Evolutionary conservation across 2,329 filamentous ascomycete species (phyloP), one percentile per base, ranked within the genome.

Genomic region (Colletotrichum nymphaeae): DNA sequence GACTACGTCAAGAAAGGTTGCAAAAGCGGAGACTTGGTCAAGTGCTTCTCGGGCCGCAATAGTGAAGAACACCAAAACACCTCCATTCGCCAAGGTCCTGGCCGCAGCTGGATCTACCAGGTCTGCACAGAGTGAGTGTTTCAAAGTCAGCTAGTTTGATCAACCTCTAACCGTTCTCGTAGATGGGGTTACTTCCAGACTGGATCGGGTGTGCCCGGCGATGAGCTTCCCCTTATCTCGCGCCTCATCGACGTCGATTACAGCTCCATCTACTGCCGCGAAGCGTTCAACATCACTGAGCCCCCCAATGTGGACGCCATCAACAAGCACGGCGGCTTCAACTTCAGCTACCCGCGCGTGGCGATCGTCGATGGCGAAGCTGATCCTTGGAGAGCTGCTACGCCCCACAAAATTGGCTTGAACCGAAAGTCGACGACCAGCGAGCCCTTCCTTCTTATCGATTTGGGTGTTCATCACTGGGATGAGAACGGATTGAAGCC

Each of bases 141-240:
- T 46, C 28, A 42, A 4, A 37, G 4, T 52, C 28, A 12, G 16
- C 16, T n/a, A 12, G 5, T 35, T 28, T 4, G 1, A 16, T 3
- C 8, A 11, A 4, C n/a, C 12, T 52, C 76, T 77, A 67, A 78
- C 65, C 63, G 5, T 76, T 60, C 70, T 72, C 22, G 59, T 16
- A 89, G 90, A 87, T 97, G 93, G 94, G 94, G 94, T 11, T 97
- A 90, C 82, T 90, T 95, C 63, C 89, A 92, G 76, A 94, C 93
- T 0, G 94, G 94, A 60, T 92, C 90, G 5, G 90, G 91, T 30
- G 91, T 92, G 0, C 94, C 94, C 0, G 77, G 84, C 0, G 84
- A 89, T 71, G 87, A 91, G 67, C 87, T 92, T 1, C 92, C 94
- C 0, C 81, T 97, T 6, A 86, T 97, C 63, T 96, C 94, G 1